Base-by-base conservation (phyloP, 108 stramenopile genomes). In the Nitzschia putrida region DNA sequence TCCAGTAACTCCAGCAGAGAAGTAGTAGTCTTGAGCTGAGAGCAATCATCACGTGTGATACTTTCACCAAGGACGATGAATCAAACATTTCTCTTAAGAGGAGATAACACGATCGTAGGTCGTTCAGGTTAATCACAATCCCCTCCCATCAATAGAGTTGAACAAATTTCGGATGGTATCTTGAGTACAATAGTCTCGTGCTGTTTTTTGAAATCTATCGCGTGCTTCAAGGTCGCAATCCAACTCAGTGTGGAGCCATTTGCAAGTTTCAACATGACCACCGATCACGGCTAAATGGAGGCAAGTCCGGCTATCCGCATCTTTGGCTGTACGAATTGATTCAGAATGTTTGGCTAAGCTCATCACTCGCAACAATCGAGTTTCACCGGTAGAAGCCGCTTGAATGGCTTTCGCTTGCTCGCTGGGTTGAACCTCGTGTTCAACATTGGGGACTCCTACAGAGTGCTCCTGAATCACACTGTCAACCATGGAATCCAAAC, bases 221-320 rank as follows among this genome's bases (percentile, higher is more conserved):
- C 53, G 29, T 2, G 38, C 3, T 14, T 68, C 20, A 0, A 54
- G 37, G 66, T 74, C 70, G 8, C 47, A 73, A 22, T 71, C 70
- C 21, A 76, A 71, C 55, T 91, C 90, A 24, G 83, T 74, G 11
- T 88, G 58, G 9, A 91, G 61, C 86, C 86, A 91, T 12, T 70
- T 60, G 59, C 86, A 87, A 56, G 70, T 73, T 21, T 68, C 45
- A 24, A 59, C 18, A 49, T 88, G 87, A 7, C 85, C 85, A 24
- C 58, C 51, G 14, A 49, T 44, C 8, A 77, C 90, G 38, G 90
- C 87, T 8, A 91, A 61, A 58, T 91, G 90, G 10, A 91, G 66
- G 56, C 84, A 87, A 1, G 81, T 57, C 43, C 72, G 69, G 23
- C 53, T 44, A 9, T 64, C 53, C 10, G 56, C 22, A 77, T 88